phyloP scores from a whole-genome alignment of 495 filamentous ascomycete species.

The Rhizodiscina lignyota region DNA sequence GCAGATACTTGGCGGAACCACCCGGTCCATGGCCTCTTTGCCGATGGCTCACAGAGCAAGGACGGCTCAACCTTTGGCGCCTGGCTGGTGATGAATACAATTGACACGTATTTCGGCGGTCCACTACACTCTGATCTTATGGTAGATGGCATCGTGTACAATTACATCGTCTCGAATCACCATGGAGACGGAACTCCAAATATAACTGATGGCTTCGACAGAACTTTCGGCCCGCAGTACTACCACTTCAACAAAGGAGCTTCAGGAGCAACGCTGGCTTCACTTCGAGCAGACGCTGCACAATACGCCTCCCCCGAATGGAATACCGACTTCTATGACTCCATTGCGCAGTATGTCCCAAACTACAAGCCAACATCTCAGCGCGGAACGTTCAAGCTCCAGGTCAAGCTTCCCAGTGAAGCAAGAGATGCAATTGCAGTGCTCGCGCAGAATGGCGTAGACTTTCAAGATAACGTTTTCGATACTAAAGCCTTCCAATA shows the following conservation, averaged over 20 bases:
- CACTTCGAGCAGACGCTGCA: conserved; percentile 31
- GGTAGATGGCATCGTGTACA: conserved; percentile 41
- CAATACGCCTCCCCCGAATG: conserved; percentile 28
- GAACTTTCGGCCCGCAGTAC: conserved; percentile 35
- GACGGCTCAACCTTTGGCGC: conserved; percentile 33
- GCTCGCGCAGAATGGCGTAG: conserved; percentile 30
- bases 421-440: conserved; percentile 32
- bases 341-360: conserved; percentile 34
- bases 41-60: conserved; percentile 31
- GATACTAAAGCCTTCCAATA: conserved; percentile 35
- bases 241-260: conserved; percentile 39
- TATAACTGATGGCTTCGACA: conserved; percentile 40
- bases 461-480: conserved; percentile 40
- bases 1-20: conserved; percentile 34
- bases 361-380: conserved; percentile 30
- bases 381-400: conserved; percentile 26
- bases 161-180: conserved; percentile 36
- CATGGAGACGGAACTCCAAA: conserved; percentile 39
- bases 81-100: conserved; percentile 39
- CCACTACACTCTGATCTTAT: conserved; percentile 38
- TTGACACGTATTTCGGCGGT: conserved; percentile 42
- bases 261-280: conserved; percentile 22
- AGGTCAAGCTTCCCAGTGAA: conserved; percentile 27
- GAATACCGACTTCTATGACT: conserved; percentile 39
- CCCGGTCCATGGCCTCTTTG: conserved; percentile 35